Conservation (phyloP, 345 rosid genomes). For the Odontarrhena argentea region DNA sequence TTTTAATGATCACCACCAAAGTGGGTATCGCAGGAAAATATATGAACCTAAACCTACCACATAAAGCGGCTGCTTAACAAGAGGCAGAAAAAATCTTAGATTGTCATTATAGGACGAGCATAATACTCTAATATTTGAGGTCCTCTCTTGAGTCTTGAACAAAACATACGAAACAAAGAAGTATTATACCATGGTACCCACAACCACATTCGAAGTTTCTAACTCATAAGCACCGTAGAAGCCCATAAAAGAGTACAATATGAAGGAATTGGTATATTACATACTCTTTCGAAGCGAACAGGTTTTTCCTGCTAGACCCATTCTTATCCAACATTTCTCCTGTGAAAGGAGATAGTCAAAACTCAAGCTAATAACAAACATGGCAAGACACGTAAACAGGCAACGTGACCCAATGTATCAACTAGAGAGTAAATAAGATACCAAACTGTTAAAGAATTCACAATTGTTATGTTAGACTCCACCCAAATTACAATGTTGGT, state of each 20-base stretch:
- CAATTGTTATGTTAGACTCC: neutral
- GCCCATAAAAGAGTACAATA: conserved; percentile 8
- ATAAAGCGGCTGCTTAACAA: conserved; percentile 1
- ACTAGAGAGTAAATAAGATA: conserved; percentile 6
- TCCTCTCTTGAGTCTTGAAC: neutral
- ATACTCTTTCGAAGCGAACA: conserved; percentile 39
- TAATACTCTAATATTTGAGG: neutral
- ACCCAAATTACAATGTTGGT: neutral
- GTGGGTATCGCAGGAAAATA: neutral
- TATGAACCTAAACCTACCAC: neutral
- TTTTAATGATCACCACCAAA: conserved; percentile 8
- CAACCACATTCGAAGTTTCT: neutral
- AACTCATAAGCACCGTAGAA: conserved; percentile 3
- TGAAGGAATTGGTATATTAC: conserved; percentile 19
- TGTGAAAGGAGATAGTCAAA: conserved; percentile 1
- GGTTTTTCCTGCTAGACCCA: conserved; percentile 20
- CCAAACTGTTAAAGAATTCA: neutral
- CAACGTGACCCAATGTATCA: neutral
- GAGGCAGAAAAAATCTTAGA: neutral
- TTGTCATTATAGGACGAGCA: neutral
- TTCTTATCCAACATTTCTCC: conserved; percentile 36
- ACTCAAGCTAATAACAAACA: conserved; percentile 8
- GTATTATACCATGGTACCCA: neutral
- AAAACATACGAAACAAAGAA: neutral
- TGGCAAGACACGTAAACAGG: neutral